phyloP scores from a whole-genome alignment of 768 basidiomycete genomes.

The Cystofilobasidium ferigula region DNA sequence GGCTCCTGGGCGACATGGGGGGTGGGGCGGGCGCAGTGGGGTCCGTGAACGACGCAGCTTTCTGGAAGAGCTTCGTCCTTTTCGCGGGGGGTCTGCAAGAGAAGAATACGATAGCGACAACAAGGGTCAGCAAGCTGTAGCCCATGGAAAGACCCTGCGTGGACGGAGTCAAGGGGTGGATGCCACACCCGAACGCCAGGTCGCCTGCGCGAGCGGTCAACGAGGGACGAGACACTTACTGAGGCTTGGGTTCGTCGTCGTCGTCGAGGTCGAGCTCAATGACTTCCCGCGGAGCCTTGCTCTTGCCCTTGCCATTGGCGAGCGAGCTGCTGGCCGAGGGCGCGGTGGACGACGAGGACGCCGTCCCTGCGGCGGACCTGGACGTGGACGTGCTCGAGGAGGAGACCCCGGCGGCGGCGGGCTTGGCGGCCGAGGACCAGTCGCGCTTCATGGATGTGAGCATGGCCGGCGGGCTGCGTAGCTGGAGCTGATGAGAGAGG shows the following conservation, averaged over 20 bases:
- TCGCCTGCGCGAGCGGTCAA: no score
- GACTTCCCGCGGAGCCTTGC: neutral
- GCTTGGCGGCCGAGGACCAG: neutral
- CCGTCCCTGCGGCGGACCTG: neutral
- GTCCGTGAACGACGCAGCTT: slow-evolving; percentile 4
- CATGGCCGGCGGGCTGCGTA: neutral
- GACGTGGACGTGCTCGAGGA: neutral
- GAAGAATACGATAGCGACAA: neutral
- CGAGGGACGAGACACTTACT: neutral
- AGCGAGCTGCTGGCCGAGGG: neutral
- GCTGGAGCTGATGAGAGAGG: neutral
- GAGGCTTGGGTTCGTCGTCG: neutral
- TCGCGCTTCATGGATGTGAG: neutral
- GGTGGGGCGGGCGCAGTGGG: neutral
- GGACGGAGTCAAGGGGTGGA: neutral
- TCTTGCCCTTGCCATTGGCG: slow-evolving; percentile 1
- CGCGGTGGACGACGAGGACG: neutral
- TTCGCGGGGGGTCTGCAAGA: neutral
- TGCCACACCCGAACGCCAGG: no score
- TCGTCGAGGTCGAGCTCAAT: slow-evolving; percentile 13
- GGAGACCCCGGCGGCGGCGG: no score
- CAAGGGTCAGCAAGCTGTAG: neutral
- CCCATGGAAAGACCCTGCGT: no score
- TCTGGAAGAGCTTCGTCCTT: neutral
- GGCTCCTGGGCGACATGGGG: neutral